phyloP scores from a whole-genome alignment of 495 filamentous ascomycete genomes.

The Filosporella fistucella region DNA sequence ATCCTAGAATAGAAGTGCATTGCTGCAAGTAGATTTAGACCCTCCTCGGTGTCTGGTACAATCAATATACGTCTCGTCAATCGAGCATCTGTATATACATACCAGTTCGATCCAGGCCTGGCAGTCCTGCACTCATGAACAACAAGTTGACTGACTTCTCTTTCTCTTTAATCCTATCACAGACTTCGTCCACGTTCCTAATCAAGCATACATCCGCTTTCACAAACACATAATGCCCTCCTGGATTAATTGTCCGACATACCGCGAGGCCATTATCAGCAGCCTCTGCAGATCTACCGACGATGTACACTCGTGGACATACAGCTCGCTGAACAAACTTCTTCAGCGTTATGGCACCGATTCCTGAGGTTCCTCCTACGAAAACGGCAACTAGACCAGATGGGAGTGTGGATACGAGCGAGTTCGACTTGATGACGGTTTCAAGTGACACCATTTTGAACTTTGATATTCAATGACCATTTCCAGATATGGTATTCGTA shows the following conservation, averaged over 20 bases:
- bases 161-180: conserved; percentile 17
- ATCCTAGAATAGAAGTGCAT: conserved; percentile 59
- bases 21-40: conserved; percentile 46
- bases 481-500: no score
- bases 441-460: conserved; percentile 8
- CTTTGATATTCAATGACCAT: not conserved
- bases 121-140: conserved; percentile 6
- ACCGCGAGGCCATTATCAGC: conserved; percentile 32
- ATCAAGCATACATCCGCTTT: conserved; percentile 23
- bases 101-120: not conserved
- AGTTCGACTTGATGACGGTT: conserved; percentile 4
- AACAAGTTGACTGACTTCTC: conserved; percentile 24
- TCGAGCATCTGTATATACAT: not conserved
- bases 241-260: conserved; percentile 14
- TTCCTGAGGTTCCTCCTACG: conserved; percentile 39
- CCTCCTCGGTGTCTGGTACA: conserved; percentile 50
- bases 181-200: conserved; percentile 21
- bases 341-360: conserved; percentile 31
- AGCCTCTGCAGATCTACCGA: conserved; percentile 36
- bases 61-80: not conserved
- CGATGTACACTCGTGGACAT: conserved; percentile 28
- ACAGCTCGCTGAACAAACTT: conserved; percentile 24
- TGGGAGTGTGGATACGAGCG: conserved; percentile 3
- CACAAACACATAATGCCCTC: conserved; percentile 21
- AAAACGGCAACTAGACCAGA: conserved; percentile 16